Conservation (phyloP, 345 rosid species). For the Lumnitzera littorea region DNA sequence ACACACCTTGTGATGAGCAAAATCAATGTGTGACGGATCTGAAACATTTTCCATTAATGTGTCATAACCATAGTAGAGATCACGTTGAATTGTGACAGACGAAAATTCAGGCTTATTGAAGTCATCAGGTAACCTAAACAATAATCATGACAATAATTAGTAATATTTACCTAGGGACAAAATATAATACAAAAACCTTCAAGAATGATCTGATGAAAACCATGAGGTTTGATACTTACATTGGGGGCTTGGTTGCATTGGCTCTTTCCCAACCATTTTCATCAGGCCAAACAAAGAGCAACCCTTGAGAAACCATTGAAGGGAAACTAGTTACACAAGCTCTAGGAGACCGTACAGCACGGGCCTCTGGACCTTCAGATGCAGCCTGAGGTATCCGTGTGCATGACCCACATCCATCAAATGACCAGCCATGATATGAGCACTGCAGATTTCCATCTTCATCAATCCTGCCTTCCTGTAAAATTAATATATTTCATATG, state of each 20-base stretch:
- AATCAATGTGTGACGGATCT: slow-evolving; percentile 94
- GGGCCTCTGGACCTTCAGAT: slow-evolving; percentile 90
- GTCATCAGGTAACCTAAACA: slow-evolving; percentile 80
- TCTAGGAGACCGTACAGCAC: slow-evolving; percentile 69
- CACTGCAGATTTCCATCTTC: slow-evolving; percentile 97
- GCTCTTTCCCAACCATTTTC: slow-evolving; percentile 88
- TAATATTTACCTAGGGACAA: not conserved
- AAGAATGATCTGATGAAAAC: not conserved
- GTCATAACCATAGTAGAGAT: slow-evolving; percentile 86
- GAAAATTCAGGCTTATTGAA: slow-evolving; percentile 84
- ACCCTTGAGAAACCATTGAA: slow-evolving; percentile 84
- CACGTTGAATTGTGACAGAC: slow-evolving; percentile 82
- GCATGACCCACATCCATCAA: slow-evolving; percentile 83
- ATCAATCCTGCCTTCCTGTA: slow-evolving; percentile 87
- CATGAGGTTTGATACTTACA: slow-evolving; percentile 24
- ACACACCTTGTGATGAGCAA: slow-evolving; percentile 93
- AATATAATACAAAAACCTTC: not conserved
- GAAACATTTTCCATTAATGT: slow-evolving; percentile 98
- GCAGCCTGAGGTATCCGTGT: slow-evolving; percentile 83
- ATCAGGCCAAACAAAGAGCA: slow-evolving; percentile 98
- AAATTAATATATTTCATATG: too few relatives aligned
- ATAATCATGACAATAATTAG: not conserved
- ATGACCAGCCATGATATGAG: slow-evolving; percentile 98
- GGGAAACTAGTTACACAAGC: slow-evolving; percentile 82
- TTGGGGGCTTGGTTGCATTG: slow-evolving; percentile 57